Evolutionary conservation across 2,329 filamentous ascomycete species (phyloP).

Genomic region (Stagonosporopsis chrysanthemi): DNA sequence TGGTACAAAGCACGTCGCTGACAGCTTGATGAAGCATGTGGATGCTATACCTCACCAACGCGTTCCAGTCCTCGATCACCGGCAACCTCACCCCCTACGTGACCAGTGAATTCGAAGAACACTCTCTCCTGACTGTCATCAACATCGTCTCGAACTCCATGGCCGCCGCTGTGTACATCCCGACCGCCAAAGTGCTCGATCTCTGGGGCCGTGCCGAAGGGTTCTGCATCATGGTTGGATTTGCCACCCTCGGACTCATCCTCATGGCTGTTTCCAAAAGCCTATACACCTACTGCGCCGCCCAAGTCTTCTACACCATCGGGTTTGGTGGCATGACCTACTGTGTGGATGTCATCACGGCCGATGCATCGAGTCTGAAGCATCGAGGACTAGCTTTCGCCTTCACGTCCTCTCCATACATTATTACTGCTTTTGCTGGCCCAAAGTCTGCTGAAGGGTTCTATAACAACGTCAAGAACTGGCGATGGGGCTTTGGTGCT

Average conservation of each 20-base stretch:
- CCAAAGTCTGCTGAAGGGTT: slow-evolving; percentile 52
- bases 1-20: background rate
- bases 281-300: slow-evolving; percentile 49
- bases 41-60: slow-evolving; percentile 55
- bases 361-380: slow-evolving; percentile 67
- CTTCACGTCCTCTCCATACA: slow-evolving; percentile 36
- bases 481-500: slow-evolving; percentile 70
- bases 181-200: slow-evolving; percentile 50
- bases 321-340: slow-evolving; percentile 68
- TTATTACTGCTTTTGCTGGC: slow-evolving; percentile 25
- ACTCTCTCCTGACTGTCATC: slow-evolving; percentile 39
- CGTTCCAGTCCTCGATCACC: slow-evolving; percentile 49
- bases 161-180: slow-evolving; percentile 47
- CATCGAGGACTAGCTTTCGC: slow-evolving; percentile 66
- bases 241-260: slow-evolving; percentile 56
- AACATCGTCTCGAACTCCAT: slow-evolving; percentile 36
- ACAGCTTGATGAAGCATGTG: slow-evolving; percentile 22
- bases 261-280: slow-evolving; percentile 70
- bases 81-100: slow-evolving; percentile 47
- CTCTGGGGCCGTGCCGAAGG: slow-evolving; percentile 51
- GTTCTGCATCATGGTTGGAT: slow-evolving; percentile 43
- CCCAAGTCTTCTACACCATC: slow-evolving; percentile 51
- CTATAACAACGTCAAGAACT: slow-evolving; percentile 38
- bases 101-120: slow-evolving; percentile 35
- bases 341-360: slow-evolving; percentile 68